Base-by-base conservation (phyloP, 2,329 filamentous ascomycete species). In the Talaromyces amestolkiae region DNA sequence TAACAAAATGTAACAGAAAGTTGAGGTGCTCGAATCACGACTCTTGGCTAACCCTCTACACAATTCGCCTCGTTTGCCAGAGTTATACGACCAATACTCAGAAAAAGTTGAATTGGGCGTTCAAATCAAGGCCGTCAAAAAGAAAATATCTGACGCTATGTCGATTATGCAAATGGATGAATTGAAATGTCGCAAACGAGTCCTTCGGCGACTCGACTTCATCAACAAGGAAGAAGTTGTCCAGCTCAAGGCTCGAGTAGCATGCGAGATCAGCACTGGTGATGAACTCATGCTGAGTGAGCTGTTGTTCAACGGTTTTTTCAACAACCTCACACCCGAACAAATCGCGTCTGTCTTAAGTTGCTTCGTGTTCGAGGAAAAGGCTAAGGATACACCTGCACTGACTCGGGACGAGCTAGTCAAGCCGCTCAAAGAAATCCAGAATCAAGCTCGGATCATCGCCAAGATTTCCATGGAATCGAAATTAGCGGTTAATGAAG, bases 331-430 rank as follows among this genome's bases (percentile, higher is more conserved):
- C 51, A 89, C 89, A 0, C 93, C 95, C 0, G 94, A 98, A 77
- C 86, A 94, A 70, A 91, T 90, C 72, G 95, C 95, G 1, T 87
- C 94, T 0, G 87, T 93, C 6, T 84, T 99, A 66, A 96, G 92
- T 72, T 93, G 92, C 74, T 98, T 99, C 80, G 95, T 99, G 69
- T 97, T 98, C 71, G 96, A 99, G 75, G 95, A 99, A 80, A 97
- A 96, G 83, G 89, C 91, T 58, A 91, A 94, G 72, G 88, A 93
- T 13, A 82, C 87, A 3, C 85, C 87, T 15, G 72, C 80, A 7
- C 83, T 97, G 58, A 90, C 90, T 72, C 76, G 76, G 63, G 93
- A 97, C 70, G 91, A 97, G 68, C 84, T 98, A 37, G 86, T 87
- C 64, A 96, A 96, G 81, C 92, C 93, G 17, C 95, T 88, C 76